These are phyloP conservation scores for Fusarium torulosum DNA, from an alignment of 2,329 filamentous ascomycete genomes.

Conservation along the genomic window DNA sequence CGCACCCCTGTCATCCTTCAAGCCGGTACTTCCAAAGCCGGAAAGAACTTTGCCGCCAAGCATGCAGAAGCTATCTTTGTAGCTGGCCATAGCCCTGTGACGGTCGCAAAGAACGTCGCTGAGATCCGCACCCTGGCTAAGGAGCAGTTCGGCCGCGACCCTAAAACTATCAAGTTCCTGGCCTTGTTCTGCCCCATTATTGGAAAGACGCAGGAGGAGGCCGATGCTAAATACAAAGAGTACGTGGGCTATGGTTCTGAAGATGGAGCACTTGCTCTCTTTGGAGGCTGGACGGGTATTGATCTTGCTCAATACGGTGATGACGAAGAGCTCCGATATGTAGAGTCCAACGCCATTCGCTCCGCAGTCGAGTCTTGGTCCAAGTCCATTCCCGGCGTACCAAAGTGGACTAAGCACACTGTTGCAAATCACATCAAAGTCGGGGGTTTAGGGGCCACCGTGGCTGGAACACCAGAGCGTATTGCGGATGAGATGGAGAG, in stretches of 20 bases:
- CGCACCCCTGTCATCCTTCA: conserved; percentile 77
- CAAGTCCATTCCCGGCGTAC: conserved; percentile 67
- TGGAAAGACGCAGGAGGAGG: conserved; percentile 74
- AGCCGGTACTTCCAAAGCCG: conserved; percentile 75
- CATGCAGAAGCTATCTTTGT: conserved; percentile 81
- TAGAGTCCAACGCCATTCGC: conserved; percentile 71
- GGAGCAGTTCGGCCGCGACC: conserved; percentile 67
- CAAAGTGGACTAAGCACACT: conserved; percentile 79
- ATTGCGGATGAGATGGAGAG: conserved; percentile 76
- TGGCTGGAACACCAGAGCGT: conserved; percentile 72
- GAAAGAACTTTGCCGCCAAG: conserved; percentile 75
- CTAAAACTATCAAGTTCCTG: conserved; percentile 73
- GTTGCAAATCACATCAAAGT: conserved; percentile 76
- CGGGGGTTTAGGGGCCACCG: conserved; percentile 73
- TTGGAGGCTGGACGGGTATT: conserved; percentile 79
- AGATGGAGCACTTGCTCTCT: conserved; percentile 76
- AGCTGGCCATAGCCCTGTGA: conserved; percentile 71
- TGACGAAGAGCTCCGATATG: conserved; percentile 72
- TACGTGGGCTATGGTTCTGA: conserved; percentile 69
- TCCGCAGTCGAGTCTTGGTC: conserved; percentile 66
- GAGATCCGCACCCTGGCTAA: conserved; percentile 71
- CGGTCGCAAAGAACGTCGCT: conserved; percentile 71
- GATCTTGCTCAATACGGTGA: conserved; percentile 70
- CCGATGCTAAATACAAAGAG: conserved; percentile 72
- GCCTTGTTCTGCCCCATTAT: conserved; percentile 75